Conservation (phyloP, 768 basidiomycete genomes). For the Inosperma sp. region DNA sequence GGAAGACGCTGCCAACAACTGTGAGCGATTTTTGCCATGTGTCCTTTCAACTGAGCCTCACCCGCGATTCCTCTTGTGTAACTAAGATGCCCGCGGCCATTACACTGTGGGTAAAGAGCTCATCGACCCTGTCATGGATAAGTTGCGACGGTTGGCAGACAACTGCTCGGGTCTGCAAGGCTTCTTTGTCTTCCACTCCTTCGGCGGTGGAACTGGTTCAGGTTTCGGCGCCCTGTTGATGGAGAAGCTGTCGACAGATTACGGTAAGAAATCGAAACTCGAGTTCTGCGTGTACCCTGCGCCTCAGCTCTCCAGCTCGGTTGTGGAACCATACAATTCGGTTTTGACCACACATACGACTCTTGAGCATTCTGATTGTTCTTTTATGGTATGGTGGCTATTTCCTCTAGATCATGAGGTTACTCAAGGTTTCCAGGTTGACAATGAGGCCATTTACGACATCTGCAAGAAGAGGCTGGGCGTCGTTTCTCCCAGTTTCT, state of each 20-base stretch:
- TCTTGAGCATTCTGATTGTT: constrained; percentile 97
- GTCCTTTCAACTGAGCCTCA: constrained; percentile 12
- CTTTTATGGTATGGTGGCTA: constrained; percentile 76
- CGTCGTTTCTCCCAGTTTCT: constrained; percentile 80
- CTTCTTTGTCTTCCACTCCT: constrained; percentile 99
- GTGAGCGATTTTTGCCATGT: constrained; percentile 42
- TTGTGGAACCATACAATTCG: constrained; percentile 98
- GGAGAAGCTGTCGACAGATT: constrained; percentile 93
- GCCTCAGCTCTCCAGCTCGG: constrained; percentile 87
- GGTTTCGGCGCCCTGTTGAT: constrained; percentile 96
- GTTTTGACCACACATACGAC: constrained; percentile 97
- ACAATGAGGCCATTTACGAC: constrained; percentile 96
- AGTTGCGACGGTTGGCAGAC: constrained; percentile 89
- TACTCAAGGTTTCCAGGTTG: constrained; percentile 41
- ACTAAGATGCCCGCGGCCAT: constrained; percentile 90
- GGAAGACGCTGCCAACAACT: constrained; percentile 99
- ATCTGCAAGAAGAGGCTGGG: constrained; percentile 96
- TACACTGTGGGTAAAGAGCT: constrained; percentile 99
- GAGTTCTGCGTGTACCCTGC: constrained; percentile 98
- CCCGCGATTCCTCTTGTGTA: constrained; percentile 4
- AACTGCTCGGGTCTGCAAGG: constrained; percentile 97
- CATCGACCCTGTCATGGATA: constrained; percentile 95
- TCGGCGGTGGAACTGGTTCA: constrained; percentile 98
- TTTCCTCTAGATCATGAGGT: neutral
- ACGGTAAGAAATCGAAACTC: constrained; percentile 98